Evolutionary conservation across 371 early-diverging fungal genomes (phyloP), one percentile per base, ranked within the genome.

Genomic region (Batkoa obscura): DNA sequence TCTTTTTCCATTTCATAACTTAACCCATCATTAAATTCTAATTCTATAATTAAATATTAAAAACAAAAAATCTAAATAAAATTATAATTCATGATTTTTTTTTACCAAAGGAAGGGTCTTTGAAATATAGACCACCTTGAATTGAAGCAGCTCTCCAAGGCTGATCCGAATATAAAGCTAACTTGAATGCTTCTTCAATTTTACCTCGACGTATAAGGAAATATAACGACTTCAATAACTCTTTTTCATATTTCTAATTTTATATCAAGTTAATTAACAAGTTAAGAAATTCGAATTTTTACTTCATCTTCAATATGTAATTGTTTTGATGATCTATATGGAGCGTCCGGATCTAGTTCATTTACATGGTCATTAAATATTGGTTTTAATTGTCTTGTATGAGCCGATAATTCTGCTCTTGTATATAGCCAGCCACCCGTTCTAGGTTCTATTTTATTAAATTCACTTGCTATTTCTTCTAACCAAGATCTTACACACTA

Each of bases 401-500:
- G 41, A n/a, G 45, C 15, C 5, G 23, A 23, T 23, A 23, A 23
- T 23, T 9, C 42, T n/a, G n/a, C n/a, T n/a, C n/a, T 41, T 9
- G 42, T 41, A 41, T 12, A 41, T 12, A 41, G 12, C 42, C 42
- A 41, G 42, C 42, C 42, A 12, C 42, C 42, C n/a, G 9, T 41
- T n/a, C 42, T 9, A 41, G 42, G 42, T 9, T 9, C n/a, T 9
- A 41, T n/a, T 9, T 9, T 9, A 9, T 41, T 41, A 35, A 50
- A 30, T 3, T 50, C 50, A 12, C 8, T 3, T 35, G 8, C 5
- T 10, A 10, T 50, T 3, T 23, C 4, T 32, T 50, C 50, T 33
- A 50, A 35, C 50, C 50, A 50, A 32, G 50, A 5, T 50, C 50
- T 50, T 10, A 50, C 50, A 50, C 13, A 32, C 50, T 33, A 50